Conservation (phyloP, 2,329 filamentous ascomycete species). For the Penicillium sp. region DNA sequence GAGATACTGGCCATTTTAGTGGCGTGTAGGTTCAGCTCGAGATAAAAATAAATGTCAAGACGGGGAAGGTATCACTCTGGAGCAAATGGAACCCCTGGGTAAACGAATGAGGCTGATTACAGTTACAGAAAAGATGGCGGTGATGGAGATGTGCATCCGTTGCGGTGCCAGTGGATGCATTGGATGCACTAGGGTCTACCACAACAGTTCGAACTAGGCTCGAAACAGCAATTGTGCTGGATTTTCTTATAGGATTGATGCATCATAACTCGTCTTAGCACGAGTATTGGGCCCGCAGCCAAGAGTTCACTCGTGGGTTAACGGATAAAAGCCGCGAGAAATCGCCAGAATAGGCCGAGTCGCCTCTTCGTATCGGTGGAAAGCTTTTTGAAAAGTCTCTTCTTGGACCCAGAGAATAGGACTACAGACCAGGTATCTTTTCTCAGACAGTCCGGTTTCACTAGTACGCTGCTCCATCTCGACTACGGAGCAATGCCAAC, state of each 20-base stretch:
- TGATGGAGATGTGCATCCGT: constrained; percentile 4
- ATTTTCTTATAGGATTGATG: background rate
- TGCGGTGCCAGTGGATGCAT: constrained; percentile 6
- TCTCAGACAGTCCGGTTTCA: background rate
- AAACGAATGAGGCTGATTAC: constrained; percentile 11
- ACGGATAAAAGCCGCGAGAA: constrained; percentile 1
- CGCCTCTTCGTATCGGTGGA: constrained; percentile 2
- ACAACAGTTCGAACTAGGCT: constrained; percentile 3
- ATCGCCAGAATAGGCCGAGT: constrained; percentile 5
- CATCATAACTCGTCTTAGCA: background rate
- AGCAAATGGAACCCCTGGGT: constrained; percentile 8
- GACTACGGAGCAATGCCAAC: background rate
- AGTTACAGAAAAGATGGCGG: constrained; percentile 4
- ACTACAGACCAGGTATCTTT: background rate
- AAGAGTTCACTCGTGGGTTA: constrained; percentile 8
- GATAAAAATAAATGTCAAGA: constrained; percentile 13
- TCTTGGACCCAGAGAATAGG: constrained; percentile 5
- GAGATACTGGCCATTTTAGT: constrained; percentile 6
- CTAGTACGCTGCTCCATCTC: constrained; percentile 1
- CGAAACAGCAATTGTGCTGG: constrained; percentile 2
- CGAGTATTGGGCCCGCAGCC: constrained; percentile 8
- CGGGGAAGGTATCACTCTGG: background rate
- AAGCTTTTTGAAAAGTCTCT: constrained; percentile 1
- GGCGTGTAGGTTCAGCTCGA: constrained; percentile 2
- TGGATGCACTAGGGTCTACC: constrained; percentile 1